Evolutionary conservation across 257 asterid genomes (phyloP).

Genomic region (Nicotiana sylvestris): DNA sequence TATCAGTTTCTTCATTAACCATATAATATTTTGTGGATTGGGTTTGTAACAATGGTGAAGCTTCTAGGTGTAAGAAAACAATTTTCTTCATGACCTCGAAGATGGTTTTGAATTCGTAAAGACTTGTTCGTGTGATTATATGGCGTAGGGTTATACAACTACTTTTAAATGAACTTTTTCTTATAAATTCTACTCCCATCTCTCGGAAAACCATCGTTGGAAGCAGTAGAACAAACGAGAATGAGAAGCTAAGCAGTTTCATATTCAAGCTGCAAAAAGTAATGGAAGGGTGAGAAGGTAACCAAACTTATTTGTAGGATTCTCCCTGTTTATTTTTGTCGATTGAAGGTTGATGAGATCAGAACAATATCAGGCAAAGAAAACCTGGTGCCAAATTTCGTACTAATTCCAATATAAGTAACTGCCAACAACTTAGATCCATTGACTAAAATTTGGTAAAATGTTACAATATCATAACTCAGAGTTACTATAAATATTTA

Average conservation of each 20-base stretch:
- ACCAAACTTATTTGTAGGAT: neutral
- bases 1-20: neutral
- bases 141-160: too few species aligned
- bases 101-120: too few species aligned
- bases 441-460: neutral
- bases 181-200: neutral
- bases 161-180: neutral
- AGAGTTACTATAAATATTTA: neutral
- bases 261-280: neutral
- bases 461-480: neutral
- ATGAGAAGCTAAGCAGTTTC: neutral
- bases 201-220: neutral
- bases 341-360: neutral
- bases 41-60: neutral
- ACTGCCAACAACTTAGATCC: neutral
- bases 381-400: neutral
- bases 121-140: too few species aligned
- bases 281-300: neutral
- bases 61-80: neutral
- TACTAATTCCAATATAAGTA: neutral
- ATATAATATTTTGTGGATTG: neutral
- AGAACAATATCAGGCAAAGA: neutral
- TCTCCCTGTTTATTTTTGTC: neutral
- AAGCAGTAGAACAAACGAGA: neutral
- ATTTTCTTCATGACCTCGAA: too few species aligned